phyloP scores from a whole-genome alignment of 192 early-diverging fungal species.

The Haplosporangium gracile region DNA sequence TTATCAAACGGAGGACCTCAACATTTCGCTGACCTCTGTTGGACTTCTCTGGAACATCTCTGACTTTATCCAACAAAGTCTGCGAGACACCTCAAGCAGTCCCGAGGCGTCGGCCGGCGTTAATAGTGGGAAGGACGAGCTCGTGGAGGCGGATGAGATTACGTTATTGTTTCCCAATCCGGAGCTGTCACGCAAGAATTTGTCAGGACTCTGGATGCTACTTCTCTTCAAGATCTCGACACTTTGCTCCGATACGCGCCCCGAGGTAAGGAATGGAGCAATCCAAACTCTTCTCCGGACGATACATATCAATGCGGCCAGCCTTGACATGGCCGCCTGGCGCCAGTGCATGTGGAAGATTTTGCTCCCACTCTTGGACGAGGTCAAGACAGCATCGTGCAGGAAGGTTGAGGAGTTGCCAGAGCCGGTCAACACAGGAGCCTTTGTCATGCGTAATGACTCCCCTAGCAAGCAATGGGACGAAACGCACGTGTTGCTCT shows the following conservation, averaged over 20 bases:
- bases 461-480: slow-evolving; percentile 86
- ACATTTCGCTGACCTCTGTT: slow-evolving; percentile 93
- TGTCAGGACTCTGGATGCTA: slow-evolving; percentile 89
- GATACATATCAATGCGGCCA: slow-evolving; percentile 87
- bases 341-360: slow-evolving; percentile 88
- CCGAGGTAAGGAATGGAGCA: slow-evolving; percentile 94
- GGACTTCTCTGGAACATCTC: slow-evolving; percentile 94
- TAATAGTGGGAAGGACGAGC: neutral
- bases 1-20: slow-evolving; percentile 87
- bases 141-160: slow-evolving; percentile 36
- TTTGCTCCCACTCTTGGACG: slow-evolving; percentile 85
- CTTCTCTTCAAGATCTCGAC: slow-evolving; percentile 86
- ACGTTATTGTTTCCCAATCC: slow-evolving; percentile 57
- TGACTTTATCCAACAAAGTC: slow-evolving; percentile 86
- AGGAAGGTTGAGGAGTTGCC: slow-evolving; percentile 59
- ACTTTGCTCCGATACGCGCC: slow-evolving; percentile 86
- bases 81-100: slow-evolving; percentile 59
- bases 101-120: slow-evolving; percentile 39
- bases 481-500: slow-evolving; percentile 85
- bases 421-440: slow-evolving; percentile 29
- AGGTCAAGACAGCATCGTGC: slow-evolving; percentile 68
- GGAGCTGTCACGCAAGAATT: slow-evolving; percentile 41
- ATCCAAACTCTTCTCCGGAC: slow-evolving; percentile 96
- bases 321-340: slow-evolving; percentile 82
- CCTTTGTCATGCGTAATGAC: slow-evolving; percentile 52